Evolutionary conservation across 225 moss, liverwort and hornwort species (phyloP), one percentile per base, ranked within the genome.

Genomic region (Bryum argenteum): DNA sequence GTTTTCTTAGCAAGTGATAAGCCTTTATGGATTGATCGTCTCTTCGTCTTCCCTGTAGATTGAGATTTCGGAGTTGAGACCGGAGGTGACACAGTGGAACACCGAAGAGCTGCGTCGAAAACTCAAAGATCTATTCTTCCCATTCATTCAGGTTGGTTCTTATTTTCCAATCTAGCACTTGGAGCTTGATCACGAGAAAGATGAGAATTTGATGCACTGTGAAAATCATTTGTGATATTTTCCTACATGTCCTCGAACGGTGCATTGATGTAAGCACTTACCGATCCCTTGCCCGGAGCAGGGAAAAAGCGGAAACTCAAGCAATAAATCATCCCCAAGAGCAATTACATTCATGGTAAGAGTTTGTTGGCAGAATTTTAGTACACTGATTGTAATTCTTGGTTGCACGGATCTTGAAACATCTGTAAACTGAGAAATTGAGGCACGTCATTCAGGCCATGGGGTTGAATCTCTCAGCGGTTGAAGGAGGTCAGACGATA

Each of bases 91-190:
- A 24, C 54, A 80, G 54, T 83, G 80, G 82, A 80, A 77, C 17
- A 67, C 69, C 20, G 77, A 73, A 50, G 86, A 83, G 43, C 68
- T 86, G 60, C 80, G 77, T 37, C 77, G 51, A 53, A 83, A 75
- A 67, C 83, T 86, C 38, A 80, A 86, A 71, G 83, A 83, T 75
- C 69, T 77, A 28, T 86, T 83, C 65, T 80, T 80, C 43, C 78
- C 86, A 56, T 67, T 77, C 43, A 77, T 83, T 69, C 80, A 78
- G 77, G 83, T 83, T 58, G 44, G 60, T 66, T 58, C 47, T 64
- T 17, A 16, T 8, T 60, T 18, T 24, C 58, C 16, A 54, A 18
- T 10, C 21, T 52, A 12, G 10, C 9, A 39, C 19, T 13, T 44
- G 7, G 17, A 23, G 24, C 16, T 53, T 54, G 23, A 18, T 61